These are phyloP conservation scores for Leccinum barrowsii DNA, from an alignment of 768 basidiomycete species.

Conservation along the genomic window DNA sequence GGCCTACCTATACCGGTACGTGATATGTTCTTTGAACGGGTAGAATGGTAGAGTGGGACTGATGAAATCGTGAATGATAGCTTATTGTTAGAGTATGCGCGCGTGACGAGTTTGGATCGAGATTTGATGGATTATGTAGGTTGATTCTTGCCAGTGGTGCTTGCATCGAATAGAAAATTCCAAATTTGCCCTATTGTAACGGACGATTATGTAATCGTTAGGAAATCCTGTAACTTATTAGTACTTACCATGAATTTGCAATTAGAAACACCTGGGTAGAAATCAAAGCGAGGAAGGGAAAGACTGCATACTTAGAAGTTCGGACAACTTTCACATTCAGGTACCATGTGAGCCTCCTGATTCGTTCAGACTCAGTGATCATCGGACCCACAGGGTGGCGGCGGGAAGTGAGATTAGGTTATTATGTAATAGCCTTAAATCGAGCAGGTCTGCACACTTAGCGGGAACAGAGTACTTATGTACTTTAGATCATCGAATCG, in stretches of 20 bases:
- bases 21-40: background rate
- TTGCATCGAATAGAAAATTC: background rate
- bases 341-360: too few relatives aligned
- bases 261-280: too few relatives aligned
- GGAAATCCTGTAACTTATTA: background rate
- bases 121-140: constrained; percentile 37
- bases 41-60: background rate
- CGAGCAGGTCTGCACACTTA: too few relatives aligned
- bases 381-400: too few relatives aligned
- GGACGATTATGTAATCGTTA: background rate
- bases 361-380: too few relatives aligned
- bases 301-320: background rate
- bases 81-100: constrained; percentile 51
- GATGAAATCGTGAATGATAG: constrained; percentile 24
- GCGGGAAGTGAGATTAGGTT: background rate
- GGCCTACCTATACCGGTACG: constrained; percentile 57
- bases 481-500: background rate
- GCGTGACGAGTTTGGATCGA: constrained; percentile 47
- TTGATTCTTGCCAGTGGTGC: background rate
- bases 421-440: background rate
- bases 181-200: too few relatives aligned
- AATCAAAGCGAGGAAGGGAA: background rate
- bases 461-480: background rate
- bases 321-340: too few relatives aligned
- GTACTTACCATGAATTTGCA: too few relatives aligned